A percentile compares a stretch with the other conserved stretches of the same genome.
Conservation (phyloP, 139 green algal species). For the Choricystis sp. region DNA sequence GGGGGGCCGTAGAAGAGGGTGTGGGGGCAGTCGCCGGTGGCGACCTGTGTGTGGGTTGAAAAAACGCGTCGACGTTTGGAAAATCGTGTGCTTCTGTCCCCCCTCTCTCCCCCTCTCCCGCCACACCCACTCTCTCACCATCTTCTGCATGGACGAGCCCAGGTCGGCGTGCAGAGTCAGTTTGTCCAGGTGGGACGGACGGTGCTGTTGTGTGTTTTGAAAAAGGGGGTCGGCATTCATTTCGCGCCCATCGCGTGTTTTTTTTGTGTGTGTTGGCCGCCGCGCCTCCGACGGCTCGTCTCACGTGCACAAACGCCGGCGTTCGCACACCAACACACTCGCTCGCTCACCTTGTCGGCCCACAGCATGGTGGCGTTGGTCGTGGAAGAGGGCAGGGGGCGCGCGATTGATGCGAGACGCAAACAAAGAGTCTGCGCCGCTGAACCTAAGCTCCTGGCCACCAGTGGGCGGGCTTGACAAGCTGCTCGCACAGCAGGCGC, state of each 20-base stretch:
- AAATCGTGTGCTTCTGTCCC: background rate
- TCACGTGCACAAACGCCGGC: background rate
- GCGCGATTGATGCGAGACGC: too few species aligned
- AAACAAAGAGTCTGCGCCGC: too few species aligned
- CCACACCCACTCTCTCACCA: constrained; percentile 51
- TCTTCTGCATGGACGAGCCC: constrained; percentile 60
- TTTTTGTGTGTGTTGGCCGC: background rate
- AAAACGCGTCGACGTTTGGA: background rate
- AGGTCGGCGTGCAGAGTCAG: constrained; percentile 58
- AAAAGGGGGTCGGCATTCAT: background rate
- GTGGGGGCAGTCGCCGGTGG: constrained; percentile 79
- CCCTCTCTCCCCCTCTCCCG: background rate
- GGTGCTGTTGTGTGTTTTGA: constrained; percentile 46
- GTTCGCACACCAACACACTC: background rate
- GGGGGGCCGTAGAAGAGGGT: constrained; percentile 89
- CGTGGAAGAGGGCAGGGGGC: too few species aligned
- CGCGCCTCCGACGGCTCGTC: background rate
- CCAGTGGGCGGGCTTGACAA: too few species aligned
- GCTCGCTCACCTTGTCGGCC: constrained; percentile 46
- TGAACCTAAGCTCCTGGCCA: too few species aligned
- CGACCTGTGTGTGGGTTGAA: constrained; percentile 41
- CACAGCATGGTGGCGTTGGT: constrained; percentile 36
- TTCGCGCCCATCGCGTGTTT: background rate
- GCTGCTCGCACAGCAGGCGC: too few species aligned
- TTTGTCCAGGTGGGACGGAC: constrained; percentile 63